phyloP scores from a whole-genome alignment of 176 grass and related monocot species.

The Carex littledalei region DNA sequence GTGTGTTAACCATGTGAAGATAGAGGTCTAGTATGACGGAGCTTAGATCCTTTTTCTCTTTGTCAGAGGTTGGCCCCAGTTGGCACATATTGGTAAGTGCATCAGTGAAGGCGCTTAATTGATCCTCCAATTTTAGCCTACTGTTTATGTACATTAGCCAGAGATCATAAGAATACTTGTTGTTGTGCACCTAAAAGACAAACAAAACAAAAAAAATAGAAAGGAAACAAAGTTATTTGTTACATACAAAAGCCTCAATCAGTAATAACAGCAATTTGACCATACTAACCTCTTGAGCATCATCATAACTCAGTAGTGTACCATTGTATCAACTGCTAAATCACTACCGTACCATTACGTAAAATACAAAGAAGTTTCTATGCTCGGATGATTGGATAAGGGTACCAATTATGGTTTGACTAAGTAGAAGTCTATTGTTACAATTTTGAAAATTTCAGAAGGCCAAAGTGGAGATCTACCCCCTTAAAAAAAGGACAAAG shows the following conservation, averaged over 20 bases:
- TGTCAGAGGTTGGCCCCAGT: constrained; percentile 41
- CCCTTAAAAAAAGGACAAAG: too few relatives aligned
- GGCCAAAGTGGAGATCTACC: neutral
- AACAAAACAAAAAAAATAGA: constrained; percentile 34
- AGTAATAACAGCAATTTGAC: constrained; percentile 8
- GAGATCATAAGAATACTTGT: constrained; percentile 80
- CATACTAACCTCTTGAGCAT: neutral
- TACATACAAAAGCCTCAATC: constrained; percentile 2
- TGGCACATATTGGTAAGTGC: constrained; percentile 74
- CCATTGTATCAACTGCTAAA: neutral
- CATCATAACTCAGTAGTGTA: neutral
- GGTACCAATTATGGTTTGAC: constrained; percentile 2
- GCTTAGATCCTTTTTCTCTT: constrained; percentile 69
- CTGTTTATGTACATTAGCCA: constrained; percentile 99
- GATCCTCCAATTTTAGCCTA: constrained; percentile 75
- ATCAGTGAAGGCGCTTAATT: constrained; percentile 72
- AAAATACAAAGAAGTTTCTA: neutral
- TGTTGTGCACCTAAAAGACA: constrained; percentile 91
- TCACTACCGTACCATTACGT: neutral
- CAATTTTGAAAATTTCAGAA: neutral
- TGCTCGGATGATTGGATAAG: neutral
- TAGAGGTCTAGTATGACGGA: constrained; percentile 79
- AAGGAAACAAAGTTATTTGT: constrained; percentile 20
- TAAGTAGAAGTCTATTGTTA: neutral
- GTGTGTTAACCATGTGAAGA: constrained; percentile 89